A percentile compares a stretch with the other conserved stretches of the same genome.
These are phyloP conservation scores for Pascua guehoae DNA, from an alignment of 1,284 basidiomycete species.

Conservation along the genomic window DNA sequence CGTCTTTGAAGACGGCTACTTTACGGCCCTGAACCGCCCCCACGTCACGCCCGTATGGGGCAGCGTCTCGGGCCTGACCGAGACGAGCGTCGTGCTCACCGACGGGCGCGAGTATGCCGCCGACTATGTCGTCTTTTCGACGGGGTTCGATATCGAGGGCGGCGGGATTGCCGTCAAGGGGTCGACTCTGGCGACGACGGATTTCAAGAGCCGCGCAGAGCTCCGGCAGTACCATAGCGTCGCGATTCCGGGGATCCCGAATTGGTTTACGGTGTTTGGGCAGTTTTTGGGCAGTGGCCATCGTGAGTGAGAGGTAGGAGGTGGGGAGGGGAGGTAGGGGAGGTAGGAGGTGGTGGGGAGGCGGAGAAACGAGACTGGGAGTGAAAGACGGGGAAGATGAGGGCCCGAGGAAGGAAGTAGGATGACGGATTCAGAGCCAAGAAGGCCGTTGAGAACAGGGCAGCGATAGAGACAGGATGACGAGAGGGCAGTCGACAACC, in stretches of 20 bases:
- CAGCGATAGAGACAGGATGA: too few species aligned
- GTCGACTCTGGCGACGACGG: not conserved
- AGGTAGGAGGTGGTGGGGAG: too few species aligned
- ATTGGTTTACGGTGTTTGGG: constrained; percentile 25
- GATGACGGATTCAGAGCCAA: too few species aligned
- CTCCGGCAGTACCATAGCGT: constrained; percentile 10
- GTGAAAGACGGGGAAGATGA: constrained; percentile 34
- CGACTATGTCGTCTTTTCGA: constrained; percentile 17
- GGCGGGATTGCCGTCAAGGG: not conserved
- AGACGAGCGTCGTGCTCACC: constrained; percentile 11
- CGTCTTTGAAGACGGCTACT: constrained; percentile 27
- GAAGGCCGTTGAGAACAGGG: too few species aligned
- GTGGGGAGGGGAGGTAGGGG: too few species aligned
- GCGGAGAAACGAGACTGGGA: too few species aligned
- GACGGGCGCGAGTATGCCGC: constrained; percentile 14
- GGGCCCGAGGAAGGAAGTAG: constrained; percentile 19
- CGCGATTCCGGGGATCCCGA: constrained; percentile 22
- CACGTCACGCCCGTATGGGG: constrained; percentile 22
- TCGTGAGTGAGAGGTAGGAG: too few species aligned
- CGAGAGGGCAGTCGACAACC: too few species aligned
- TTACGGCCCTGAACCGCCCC: constrained; percentile 17
- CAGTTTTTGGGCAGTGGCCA: not conserved
- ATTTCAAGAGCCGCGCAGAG: constrained; percentile 4
- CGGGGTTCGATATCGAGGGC: constrained; percentile 6
- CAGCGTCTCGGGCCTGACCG: not conserved